Base-by-base conservation (phyloP, 2,329 filamentous ascomycete species). In the Xenosphaeropsis pyriputrescens region DNA sequence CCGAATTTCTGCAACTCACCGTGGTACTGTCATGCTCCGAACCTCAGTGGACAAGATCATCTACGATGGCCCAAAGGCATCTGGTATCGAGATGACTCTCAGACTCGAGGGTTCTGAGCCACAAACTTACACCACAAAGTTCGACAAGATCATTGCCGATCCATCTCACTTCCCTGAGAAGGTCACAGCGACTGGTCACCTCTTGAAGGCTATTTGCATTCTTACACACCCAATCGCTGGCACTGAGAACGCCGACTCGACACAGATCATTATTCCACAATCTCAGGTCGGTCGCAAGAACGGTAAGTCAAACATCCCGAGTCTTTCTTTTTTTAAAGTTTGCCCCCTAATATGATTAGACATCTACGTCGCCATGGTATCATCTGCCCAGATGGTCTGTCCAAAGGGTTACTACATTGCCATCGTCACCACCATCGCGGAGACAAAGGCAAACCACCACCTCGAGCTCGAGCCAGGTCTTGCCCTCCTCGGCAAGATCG, bases 1-100 rank as follows among this genome's bases (percentile, higher is more conserved):
- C 45, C 88, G 91, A 60, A 75, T 98, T 39, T 95, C 88, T 31
- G 91, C 91, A 59, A 96, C 98, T 63, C 96, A 98, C 57, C 91
- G 91, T 47, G 91, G 91, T 50, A 98, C 91, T 36, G 98, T 98
- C 67, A 98, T 98, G 88, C 79, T 98, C 54, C 96, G 96, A 70
- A 93, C 91, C 50, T 77, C 78, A 49, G 73, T 98, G 39, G 83
- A 96, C 46, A 91, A 98, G 67, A 66, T 98, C 47, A 61, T 82
- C 43, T 93, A 91, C 57, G 85, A 93, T 41, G 75, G 68, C 39
- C 75, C 72, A 56, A 94, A 93, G 70, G 84, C 89, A n/a, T 72
- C 76, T 13, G 91, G 91, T 40, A 96, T 98, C 67, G 93, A 93
- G 68, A 91, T 91, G 36, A 95, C 91, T 50, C 96, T 96, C 88